Evolutionary conservation across 495 filamentous ascomycete species (phyloP).

Genomic region (Aspergillus egyptiacus): DNA sequence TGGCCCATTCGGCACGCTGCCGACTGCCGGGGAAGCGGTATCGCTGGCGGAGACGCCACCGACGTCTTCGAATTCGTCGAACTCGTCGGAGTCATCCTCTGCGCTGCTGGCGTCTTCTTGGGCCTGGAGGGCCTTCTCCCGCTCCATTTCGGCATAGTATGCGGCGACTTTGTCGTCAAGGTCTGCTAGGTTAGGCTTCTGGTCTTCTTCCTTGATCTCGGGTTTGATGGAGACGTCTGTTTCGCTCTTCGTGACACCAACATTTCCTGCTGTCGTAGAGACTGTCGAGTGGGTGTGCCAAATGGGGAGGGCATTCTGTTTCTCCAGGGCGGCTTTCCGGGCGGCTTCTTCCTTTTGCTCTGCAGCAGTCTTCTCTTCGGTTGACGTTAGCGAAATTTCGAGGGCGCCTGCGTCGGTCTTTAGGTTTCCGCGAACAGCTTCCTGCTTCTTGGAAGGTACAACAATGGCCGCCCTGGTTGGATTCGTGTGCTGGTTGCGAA

Average conservation of each 20-base stretch:
- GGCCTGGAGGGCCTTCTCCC: constrained; percentile 43
- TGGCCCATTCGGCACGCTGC: constrained; percentile 15
- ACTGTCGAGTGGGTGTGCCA: constrained; percentile 92
- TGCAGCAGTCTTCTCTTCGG: constrained; percentile 65
- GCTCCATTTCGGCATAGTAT: constrained; percentile 48
- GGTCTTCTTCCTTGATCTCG: constrained; percentile 48
- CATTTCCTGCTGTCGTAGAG: constrained; percentile 23
- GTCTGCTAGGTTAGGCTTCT: constrained; percentile 41
- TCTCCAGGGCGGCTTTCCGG: constrained; percentile 66
- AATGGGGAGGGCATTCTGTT: constrained; percentile 78
- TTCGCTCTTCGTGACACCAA: constrained; percentile 30
- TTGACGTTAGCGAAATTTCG: constrained; percentile 69
- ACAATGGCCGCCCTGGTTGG: constrained; percentile 41
- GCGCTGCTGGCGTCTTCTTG: constrained; percentile 41
- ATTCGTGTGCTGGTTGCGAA: constrained; percentile 51
- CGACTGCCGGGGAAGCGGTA: constrained; percentile 32
- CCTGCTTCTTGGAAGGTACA: constrained; percentile 46
- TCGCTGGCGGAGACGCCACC: constrained; percentile 37
- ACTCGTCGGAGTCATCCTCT: constrained; percentile 45
- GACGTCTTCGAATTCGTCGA: constrained; percentile 48
- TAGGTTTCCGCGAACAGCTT: constrained; percentile 63
- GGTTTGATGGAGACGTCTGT: constrained; percentile 34
- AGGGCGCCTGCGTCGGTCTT: constrained; percentile 66
- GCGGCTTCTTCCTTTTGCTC: constrained; percentile 67
- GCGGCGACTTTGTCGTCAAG: constrained; percentile 47